Conservation (phyloP, 768 basidiomycete species). For the Naganishia randhawae region DNA sequence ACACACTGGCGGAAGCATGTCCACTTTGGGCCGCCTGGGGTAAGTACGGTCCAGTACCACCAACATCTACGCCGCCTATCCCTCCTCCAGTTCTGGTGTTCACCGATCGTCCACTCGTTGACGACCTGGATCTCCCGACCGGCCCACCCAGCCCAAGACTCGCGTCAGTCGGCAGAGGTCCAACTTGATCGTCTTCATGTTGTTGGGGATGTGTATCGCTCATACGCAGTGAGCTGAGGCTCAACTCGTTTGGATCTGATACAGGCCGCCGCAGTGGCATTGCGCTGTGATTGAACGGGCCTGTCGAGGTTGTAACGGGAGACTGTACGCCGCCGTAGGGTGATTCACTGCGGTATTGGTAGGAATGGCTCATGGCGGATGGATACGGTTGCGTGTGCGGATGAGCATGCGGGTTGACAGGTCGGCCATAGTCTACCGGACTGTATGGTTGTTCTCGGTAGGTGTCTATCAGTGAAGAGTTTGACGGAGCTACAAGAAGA, state of each 20-base stretch:
- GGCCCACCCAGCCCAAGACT: not conserved
- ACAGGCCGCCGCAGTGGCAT: no score
- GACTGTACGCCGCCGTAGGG: not conserved
- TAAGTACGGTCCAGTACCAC: no score
- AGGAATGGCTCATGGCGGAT: not conserved
- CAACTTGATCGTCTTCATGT: conserved; percentile 5
- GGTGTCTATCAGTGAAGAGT: not conserved
- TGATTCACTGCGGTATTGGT: not conserved
- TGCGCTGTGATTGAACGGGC: not conserved
- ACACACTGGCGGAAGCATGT: conserved; percentile 31
- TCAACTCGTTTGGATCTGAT: not conserved
- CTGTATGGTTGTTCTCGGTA: conserved; percentile 2
- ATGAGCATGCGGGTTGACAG: not conserved
- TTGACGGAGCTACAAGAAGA: not conserved
- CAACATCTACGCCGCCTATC: not conserved
- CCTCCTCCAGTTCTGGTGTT: not conserved
- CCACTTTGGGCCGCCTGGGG: no score
- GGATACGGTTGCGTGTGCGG: conserved; percentile 5
- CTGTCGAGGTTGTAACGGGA: not conserved
- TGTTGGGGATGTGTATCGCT: not conserved
- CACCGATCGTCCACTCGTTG: not conserved
- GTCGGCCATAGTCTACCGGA: conserved; percentile 4
- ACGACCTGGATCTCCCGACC: not conserved
- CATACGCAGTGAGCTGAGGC: not conserved
- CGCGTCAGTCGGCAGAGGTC: not conserved